Evolutionary conservation across 768 basidiomycete species (phyloP).

Genomic region (Pisolithus albus): DNA sequence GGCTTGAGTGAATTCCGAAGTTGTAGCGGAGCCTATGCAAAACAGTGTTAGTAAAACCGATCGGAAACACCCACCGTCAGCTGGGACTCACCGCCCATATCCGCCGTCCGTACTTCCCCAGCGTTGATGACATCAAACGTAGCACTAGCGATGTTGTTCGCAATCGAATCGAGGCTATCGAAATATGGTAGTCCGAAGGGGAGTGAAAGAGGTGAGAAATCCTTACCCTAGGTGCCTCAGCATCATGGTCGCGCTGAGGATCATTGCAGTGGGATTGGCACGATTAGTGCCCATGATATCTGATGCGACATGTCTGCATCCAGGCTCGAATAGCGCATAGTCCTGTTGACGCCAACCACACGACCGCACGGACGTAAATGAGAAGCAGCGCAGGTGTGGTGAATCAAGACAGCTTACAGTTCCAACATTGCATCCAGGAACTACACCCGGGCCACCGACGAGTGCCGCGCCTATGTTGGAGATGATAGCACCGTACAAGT

Average conservation of each 20-base stretch:
- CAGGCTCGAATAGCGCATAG: conserved; percentile 97
- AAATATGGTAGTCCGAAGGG: neutral
- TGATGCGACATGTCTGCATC: conserved; percentile 90
- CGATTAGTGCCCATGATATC: conserved; percentile 96
- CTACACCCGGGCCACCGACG: conserved; percentile 96
- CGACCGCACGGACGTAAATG: neutral
- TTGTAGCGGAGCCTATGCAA: conserved; percentile 70
- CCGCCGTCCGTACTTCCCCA: conserved; percentile 84
- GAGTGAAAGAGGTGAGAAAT: conserved; percentile 13
- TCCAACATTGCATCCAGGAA: conserved; percentile 97
- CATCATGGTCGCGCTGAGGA: conserved; percentile 97
- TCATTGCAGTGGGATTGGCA: conserved; percentile 96
- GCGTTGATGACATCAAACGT: conserved; percentile 90
- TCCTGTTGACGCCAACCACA: conserved; percentile 43
- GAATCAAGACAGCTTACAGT: conserved; percentile 44
- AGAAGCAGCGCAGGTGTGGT: conserved; percentile 2
- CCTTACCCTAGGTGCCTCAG: conserved; percentile 88
- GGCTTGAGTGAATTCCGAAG: conserved; percentile 91
- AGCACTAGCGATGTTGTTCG: conserved; percentile 87
- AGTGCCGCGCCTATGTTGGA: conserved; percentile 98
- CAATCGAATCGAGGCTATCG: conserved; percentile 77
- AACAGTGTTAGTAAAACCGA: neutral
- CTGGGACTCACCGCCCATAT: conserved; percentile 78
- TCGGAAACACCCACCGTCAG: neutral
- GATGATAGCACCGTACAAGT: conserved; percentile 93